Base-by-base conservation (phyloP, 2,329 filamentous ascomycete species). In the Capronia coronata region DNA sequence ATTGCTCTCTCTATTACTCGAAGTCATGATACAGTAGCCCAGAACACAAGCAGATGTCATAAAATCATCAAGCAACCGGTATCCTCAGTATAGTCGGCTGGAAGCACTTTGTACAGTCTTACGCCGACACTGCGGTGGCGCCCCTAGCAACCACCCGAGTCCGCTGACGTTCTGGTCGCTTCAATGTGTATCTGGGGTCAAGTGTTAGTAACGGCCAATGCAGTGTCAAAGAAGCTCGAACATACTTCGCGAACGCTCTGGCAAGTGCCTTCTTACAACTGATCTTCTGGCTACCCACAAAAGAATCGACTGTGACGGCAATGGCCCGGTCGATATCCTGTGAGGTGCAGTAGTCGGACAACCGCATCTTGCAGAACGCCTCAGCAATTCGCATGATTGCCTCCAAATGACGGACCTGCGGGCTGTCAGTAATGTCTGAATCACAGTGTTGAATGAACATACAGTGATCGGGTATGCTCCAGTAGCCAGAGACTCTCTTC, bases 401-500 rank as follows among this genome's bases (percentile, higher is more conserved):
- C 77, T 98, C 93, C 27, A 98, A 75, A 72, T 98, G 93, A 74
- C 93, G 90, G 58, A 96, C 87, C 89, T 95, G 58, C 18, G 35
- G 14, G 34, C 11, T 46, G 55, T 63, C 45, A 66, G 61, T 48
- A 46, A 1, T 2, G 22, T 18, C 18, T 11, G 32, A 19, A 21
- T 21, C 19, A 21, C 25, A 5, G 5, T 7, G 30, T 18, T 21
- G 39, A 22, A 13, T n/a, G 22, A 27, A 76, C 87, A 72, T 77
- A 97, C 93, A 21, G 93, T 98, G 56, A 98, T 98, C 3, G 93
- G 93, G 67, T 97, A 98, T 18, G 91, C 93, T 18, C 93, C 93
- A 19, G 93, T 98, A 1, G 90, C 90, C 54, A 96, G 73, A 19
- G 84, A 90, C 69, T 98, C 93, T 59, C 89, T 78, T 60, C 93